Conservation (phyloP, 1,284 basidiomycete species). For the Papiliotrema laurentii region DNA sequence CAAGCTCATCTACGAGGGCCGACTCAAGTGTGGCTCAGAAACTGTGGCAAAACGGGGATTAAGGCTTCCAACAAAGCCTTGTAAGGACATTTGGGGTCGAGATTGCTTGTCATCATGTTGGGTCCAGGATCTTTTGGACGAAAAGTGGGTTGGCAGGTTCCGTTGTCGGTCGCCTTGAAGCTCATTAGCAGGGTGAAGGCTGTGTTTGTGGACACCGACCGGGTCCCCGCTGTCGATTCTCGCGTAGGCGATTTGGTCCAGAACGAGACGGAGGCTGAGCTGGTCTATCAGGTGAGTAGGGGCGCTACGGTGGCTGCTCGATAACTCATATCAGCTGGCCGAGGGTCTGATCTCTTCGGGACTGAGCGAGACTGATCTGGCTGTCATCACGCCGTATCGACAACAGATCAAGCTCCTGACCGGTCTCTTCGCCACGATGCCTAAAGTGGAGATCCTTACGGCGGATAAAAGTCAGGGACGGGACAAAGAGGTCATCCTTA, state of each 20-base stretch:
- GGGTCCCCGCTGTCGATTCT: slow-evolving; percentile 67
- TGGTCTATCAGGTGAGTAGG: slow-evolving; percentile 50
- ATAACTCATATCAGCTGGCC: slow-evolving; percentile 56
- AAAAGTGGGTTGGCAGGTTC: slow-evolving; percentile 53
- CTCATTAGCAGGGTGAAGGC: slow-evolving; percentile 63
- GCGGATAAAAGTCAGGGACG: slow-evolving; percentile 94
- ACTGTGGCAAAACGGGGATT: slow-evolving; percentile 62
- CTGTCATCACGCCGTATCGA: slow-evolving; percentile 84
- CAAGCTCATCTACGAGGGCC: slow-evolving; percentile 74
- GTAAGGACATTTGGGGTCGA: slow-evolving; percentile 15
- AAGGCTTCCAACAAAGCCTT: slow-evolving; percentile 54
- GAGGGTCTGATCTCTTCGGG: slow-evolving; percentile 64
- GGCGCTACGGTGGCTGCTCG: too few species aligned
- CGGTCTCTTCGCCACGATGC: slow-evolving; percentile 50
- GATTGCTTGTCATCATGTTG: slow-evolving; percentile 55
- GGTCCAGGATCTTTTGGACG: slow-evolving; percentile 63
- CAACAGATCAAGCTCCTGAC: slow-evolving; percentile 87
- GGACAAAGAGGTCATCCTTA: slow-evolving; percentile 91
- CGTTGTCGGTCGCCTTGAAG: not conserved
- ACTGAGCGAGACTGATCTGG: slow-evolving; percentile 66
- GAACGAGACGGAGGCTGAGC: slow-evolving; percentile 70
- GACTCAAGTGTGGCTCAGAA: slow-evolving; percentile 72
- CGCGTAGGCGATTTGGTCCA: slow-evolving; percentile 83
- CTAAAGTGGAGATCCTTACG: slow-evolving; percentile 78
- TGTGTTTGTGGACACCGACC: slow-evolving; percentile 89